Evolutionary conservation across 106 monocot species (phyloP), one percentile per base, ranked within the genome.

Genomic region (Triglochin maritima): DNA sequence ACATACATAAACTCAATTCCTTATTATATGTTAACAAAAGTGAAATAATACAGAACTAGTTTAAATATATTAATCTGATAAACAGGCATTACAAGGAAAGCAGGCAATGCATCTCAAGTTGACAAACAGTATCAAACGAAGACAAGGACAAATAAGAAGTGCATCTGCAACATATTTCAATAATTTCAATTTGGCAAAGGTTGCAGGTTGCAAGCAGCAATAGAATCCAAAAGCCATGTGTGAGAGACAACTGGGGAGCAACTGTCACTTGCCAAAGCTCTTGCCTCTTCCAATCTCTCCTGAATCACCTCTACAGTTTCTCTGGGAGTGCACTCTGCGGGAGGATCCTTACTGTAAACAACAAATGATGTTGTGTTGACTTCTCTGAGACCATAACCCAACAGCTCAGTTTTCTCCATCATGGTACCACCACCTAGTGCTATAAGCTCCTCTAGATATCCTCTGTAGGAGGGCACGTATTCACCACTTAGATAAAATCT

Each of bases 221-320:
- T 80, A 5, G 71, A 72, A 63, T 87, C 83, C 43, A 87, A 59
- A 72, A 87, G 57, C 80, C 78, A 81, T 14, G 83, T 83, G 70
- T 87, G 83, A 46, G 63, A 16, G 44, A 83, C 50, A 45, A 60
- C 76, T 17, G 57, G 47, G 44, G 61, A 64, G 29, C 75, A 77
- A 17, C 45, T 72, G 2, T 55, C 52, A 16, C 51, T 12, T 7
- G 75, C 87, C 12, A 81, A 46, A 47, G 68, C 78, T 67, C 78
- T 70, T 12, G 86, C 86, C 13, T 87, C 87, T 14, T 66, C 68
- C 7, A 64, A 29, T 46, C 77, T 80, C 73, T 62, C 72, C 46
- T 71, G 63, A 7, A 79, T 69, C 45, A 57, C 72, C 5, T 72
- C 68, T 57, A 59, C 12, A 12, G 49, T n/a, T 6, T 53, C 62